phyloP scores from a whole-genome alignment of 108 stramenopile genomes.

The Pseudonitzschia multistriata region DNA sequence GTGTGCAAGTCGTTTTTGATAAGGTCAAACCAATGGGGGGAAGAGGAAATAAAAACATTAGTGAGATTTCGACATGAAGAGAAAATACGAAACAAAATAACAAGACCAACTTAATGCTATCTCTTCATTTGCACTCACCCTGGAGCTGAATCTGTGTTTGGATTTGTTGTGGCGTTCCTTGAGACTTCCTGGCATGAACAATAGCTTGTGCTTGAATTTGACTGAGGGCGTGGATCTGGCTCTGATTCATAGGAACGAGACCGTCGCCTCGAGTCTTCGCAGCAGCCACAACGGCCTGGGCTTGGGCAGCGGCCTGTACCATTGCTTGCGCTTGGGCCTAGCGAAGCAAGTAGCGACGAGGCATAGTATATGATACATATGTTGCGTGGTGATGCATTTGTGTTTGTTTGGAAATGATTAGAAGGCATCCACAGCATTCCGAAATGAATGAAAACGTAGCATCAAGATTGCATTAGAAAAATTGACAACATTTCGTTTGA shows the following conservation, averaged over 20 bases:
- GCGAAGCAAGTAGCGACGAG: too few relatives aligned
- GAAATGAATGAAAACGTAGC: too few relatives aligned
- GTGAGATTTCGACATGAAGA: too few relatives aligned
- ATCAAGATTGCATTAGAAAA: not conserved
- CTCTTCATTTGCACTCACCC: slow-evolving; percentile 13
- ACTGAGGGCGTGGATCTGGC: slow-evolving; percentile 67
- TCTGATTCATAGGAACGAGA: slow-evolving; percentile 63
- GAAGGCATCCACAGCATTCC: too few relatives aligned
- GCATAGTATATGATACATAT: too few relatives aligned
- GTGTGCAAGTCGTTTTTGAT: too few relatives aligned
- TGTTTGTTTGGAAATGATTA: too few relatives aligned
- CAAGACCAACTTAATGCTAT: not conserved
- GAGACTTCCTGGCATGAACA: slow-evolving; percentile 74
- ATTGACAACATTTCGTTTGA: not conserved
- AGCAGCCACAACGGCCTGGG: slow-evolving; percentile 86
- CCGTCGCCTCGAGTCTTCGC: slow-evolving; percentile 78
- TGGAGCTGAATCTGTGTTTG: slow-evolving; percentile 84
- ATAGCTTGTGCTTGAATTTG: slow-evolving; percentile 88
- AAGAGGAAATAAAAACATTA: too few relatives aligned
- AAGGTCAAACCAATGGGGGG: too few relatives aligned
- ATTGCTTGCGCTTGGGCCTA: slow-evolving; percentile 85
- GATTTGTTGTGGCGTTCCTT: slow-evolving; percentile 67
- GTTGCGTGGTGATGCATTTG: too few relatives aligned
- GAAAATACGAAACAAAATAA: too few relatives aligned
- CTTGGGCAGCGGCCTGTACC: slow-evolving; percentile 87